Evolutionary conservation across 1,284 basidiomycete species (phyloP), one percentile per base, ranked within the genome.

Genomic region (Fomitopsis palustris): DNA sequence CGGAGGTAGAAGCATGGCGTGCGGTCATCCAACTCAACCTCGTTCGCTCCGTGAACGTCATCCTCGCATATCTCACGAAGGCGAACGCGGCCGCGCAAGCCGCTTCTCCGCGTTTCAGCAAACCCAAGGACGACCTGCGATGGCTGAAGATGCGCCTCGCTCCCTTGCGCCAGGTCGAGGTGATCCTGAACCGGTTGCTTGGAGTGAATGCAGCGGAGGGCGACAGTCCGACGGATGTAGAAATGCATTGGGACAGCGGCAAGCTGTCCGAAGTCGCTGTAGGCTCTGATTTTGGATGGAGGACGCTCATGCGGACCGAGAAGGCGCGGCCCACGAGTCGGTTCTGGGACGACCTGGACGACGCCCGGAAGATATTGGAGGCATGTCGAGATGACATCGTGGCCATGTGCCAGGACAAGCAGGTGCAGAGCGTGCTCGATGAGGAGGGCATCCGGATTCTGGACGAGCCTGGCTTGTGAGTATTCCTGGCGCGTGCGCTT

Each of bases 1-100:
- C 78, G 1, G 83, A 87, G 67, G 77, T 79, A 19, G 79, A 79
- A 55, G 74, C 80, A 47, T 87, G 85, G 84, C 78, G 83, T 27
- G 79, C 83, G 3, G 79, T 87, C 62, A 83, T 87, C 55, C 81
- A 85, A 64, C 78, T 86, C 64, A 87, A 87, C 68, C 81, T 87
- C 59, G 78, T 84, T 54, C 81, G 82, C 57, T 82, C 82, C 41
- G 78, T 85, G 62, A 84, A 82, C 67, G 81, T 81, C 67, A 76
- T 86, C 52, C 74, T 86, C 29, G 78, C 81, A 54, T 65, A 81
- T 56, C 70, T 85, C 14, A 33, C 61, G 17, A 59, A 38, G 25
- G 21, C 54, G 7, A 57, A 43, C 35, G 45, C 41, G 14, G 37
- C 47, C 9, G 12, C 51, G 1, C 43, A 39, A 14, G 56, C 64